These are phyloP conservation scores for Calocera cornea DNA, from an alignment of 768 basidiomycete genomes.

Conservation along the genomic window DNA sequence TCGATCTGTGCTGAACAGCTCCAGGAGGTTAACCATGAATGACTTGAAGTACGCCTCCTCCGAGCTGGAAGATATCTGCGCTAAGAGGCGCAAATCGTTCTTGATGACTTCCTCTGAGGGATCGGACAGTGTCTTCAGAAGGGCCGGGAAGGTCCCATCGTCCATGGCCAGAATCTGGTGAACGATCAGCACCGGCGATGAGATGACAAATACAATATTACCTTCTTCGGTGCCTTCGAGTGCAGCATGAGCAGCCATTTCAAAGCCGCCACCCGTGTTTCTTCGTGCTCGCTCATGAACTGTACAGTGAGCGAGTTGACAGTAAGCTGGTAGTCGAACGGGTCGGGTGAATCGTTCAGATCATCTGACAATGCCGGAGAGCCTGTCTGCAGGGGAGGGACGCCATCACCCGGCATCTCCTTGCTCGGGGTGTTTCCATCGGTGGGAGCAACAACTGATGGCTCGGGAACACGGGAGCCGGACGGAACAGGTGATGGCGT, in stretches of 20 bases:
- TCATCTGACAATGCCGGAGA: slow-evolving; percentile 8
- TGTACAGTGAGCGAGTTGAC: slow-evolving; percentile 88
- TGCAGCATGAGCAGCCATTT: slow-evolving; percentile 99
- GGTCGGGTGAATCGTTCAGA: slow-evolving; percentile 40
- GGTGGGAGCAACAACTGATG: neutral
- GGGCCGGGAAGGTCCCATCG: slow-evolving; percentile 89
- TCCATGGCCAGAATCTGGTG: slow-evolving; percentile 83
- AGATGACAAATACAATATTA: slow-evolving; percentile 20
- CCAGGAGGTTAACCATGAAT: slow-evolving; percentile 90
- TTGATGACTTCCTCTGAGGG: slow-evolving; percentile 97
- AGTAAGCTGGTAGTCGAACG: slow-evolving; percentile 83
- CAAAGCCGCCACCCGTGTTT: slow-evolving; percentile 86
- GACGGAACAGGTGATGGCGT: neutral
- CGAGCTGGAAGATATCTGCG: slow-evolving; percentile 91
- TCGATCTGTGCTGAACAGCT: slow-evolving; percentile 89
- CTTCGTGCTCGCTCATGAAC: slow-evolving; percentile 91
- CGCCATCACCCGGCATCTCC: neutral
- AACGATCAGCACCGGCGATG: neutral
- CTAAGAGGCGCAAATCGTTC: slow-evolving; percentile 85
- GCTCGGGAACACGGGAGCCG: neutral
- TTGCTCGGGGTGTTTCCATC: neutral
- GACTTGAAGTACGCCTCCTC: slow-evolving; percentile 91
- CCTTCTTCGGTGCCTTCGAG: slow-evolving; percentile 94
- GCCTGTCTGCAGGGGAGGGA: neutral
- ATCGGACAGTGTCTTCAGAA: slow-evolving; percentile 91